Percentiles rank a stretch among this genome's conserved stretches.
These are phyloP conservation scores for Murraya koenigii DNA, from an alignment of 345 rosid genomes.

Conservation along the genomic window DNA sequence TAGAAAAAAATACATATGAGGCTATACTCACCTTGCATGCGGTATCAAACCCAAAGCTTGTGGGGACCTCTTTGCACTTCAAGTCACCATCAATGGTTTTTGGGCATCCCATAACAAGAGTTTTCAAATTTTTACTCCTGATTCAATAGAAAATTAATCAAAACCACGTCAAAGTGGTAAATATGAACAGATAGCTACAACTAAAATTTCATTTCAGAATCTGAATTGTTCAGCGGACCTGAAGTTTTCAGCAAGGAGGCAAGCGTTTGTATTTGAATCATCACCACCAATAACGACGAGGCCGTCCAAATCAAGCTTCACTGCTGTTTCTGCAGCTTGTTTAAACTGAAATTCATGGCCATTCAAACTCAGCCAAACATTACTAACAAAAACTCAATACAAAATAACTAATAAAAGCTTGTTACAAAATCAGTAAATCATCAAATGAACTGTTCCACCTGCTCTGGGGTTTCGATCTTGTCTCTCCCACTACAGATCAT, in stretches of 20 bases:
- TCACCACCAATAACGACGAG: constrained; percentile 96
- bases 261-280: constrained; percentile 97
- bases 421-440: background rate
- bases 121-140: constrained; percentile 83
- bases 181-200: background rate
- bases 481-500: constrained; percentile 99
- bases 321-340: constrained; percentile 94
- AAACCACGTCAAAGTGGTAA: background rate
- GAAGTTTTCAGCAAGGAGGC: constrained; percentile 95
- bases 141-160: constrained; percentile 6
- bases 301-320: constrained; percentile 90
- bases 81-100: constrained; percentile 99
- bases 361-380: constrained; percentile 3
- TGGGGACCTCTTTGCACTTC: constrained; percentile 95
- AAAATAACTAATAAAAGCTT: background rate
- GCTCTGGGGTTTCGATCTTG: constrained; percentile 98
- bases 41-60: constrained; percentile 99
- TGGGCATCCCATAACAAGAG: constrained; percentile 95
- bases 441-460: constrained; percentile 40
- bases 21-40: constrained; percentile 84
- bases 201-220: background rate
- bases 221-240: constrained; percentile 30
- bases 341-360: constrained; percentile 60
- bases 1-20: background rate
- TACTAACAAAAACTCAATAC: background rate